Evolutionary conservation across 2,329 filamentous ascomycete genomes (phyloP).

Genomic region (Tolypocladium pustulatum): DNA sequence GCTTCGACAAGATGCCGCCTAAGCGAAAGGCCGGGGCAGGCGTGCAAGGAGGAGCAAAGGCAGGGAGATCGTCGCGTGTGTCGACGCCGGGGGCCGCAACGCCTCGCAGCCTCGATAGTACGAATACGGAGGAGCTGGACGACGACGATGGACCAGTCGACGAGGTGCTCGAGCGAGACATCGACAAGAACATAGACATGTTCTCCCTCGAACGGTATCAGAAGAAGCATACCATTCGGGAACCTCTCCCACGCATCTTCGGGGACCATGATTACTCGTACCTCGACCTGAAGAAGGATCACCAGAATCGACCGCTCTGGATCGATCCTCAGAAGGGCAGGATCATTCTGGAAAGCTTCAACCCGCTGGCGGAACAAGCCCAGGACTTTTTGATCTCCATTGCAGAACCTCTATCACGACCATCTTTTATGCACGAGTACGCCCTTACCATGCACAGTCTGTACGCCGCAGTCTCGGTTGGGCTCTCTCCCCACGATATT

Average conservation of each 20-base stretch:
- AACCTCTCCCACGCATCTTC: constrained; percentile 36
- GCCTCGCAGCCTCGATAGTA: constrained; percentile 44
- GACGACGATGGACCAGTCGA: constrained; percentile 41
- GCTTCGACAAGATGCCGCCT: constrained; percentile 44
- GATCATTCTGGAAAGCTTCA: constrained; percentile 92
- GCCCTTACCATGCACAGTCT: constrained; percentile 83
- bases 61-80: constrained; percentile 42
- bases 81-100: constrained; percentile 53
- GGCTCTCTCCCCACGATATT: constrained; percentile 81
- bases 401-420: constrained; percentile 82
- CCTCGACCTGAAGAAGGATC: constrained; percentile 75
- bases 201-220: constrained; percentile 46
- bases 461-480: constrained; percentile 91
- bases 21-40: constrained; percentile 56
- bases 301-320: constrained; percentile 84
- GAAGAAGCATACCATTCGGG: constrained; percentile 30
- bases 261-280: constrained; percentile 64
- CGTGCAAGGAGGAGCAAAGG: constrained; percentile 39
- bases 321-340: constrained; percentile 79
- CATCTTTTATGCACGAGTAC: constrained; percentile 89
- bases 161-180: constrained; percentile 40
- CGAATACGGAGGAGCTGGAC: constrained; percentile 32
- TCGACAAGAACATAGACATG: constrained; percentile 49
- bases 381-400: constrained; percentile 96
- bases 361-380: constrained; percentile 72